Percentiles rank a stretch among this genome's conserved stretches.
Evolutionary conservation across 768 basidiomycete genomes (phyloP).

Genomic region (Mycena haematopus): DNA sequence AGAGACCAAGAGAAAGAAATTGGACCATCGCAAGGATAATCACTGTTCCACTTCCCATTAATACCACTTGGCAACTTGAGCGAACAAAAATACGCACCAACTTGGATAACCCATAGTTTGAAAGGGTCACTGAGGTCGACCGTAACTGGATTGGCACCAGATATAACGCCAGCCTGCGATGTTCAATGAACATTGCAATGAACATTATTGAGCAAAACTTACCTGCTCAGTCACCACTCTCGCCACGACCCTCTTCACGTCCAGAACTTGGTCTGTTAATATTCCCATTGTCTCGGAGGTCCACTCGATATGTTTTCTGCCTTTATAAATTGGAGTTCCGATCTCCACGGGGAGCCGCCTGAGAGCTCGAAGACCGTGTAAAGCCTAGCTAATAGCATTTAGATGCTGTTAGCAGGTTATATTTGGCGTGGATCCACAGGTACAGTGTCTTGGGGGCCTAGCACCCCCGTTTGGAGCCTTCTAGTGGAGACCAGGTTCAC

Average conservation of each 20-base stretch:
- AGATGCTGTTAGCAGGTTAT: too few relatives aligned
- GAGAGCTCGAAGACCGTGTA: too few relatives aligned
- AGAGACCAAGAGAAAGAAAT: constrained; percentile 66
- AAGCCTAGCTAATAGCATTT: too few relatives aligned
- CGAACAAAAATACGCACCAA: constrained; percentile 50
- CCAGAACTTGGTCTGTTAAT: constrained; percentile 45
- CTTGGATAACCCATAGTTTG: constrained; percentile 77
- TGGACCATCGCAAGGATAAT: constrained; percentile 86
- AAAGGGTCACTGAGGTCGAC: constrained; percentile 75
- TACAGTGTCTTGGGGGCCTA: too few relatives aligned
- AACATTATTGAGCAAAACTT: constrained; percentile 21
- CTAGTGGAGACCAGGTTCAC: too few relatives aligned
- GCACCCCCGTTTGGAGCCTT: too few relatives aligned
- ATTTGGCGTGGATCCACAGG: too few relatives aligned
- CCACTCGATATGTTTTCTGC: background rate
- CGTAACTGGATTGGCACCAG: constrained; percentile 71
- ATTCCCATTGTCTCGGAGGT: constrained; percentile 51
- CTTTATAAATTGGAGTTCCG: background rate
- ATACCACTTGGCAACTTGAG: background rate
- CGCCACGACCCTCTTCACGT: constrained; percentile 42
- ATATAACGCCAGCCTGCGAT: constrained; percentile 78
- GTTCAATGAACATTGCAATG: background rate
- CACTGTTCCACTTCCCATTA: constrained; percentile 44
- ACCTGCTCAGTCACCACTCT: constrained; percentile 59
- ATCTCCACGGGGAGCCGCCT: too few relatives aligned